phyloP scores from a whole-genome alignment of 768 basidiomycete species.

The Hemileccinum rubropunctum region DNA sequence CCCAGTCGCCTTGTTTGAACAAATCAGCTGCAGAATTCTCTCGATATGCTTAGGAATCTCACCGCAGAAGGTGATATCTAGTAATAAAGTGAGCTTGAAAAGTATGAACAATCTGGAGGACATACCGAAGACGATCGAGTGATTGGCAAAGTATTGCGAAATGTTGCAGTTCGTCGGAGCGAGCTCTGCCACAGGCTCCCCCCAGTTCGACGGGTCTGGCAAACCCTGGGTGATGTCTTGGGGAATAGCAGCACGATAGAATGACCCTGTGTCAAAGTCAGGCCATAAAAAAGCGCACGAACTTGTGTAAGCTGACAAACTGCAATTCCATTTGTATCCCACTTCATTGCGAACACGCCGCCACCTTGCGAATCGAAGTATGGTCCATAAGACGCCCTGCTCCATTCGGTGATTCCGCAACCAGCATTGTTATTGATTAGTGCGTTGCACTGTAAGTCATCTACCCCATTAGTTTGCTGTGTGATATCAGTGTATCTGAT shows the following conservation, averaged over 20 bases:
- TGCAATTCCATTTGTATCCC: slow-evolving; percentile 75
- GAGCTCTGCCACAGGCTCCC: slow-evolving; percentile 60
- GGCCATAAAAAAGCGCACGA: not conserved
- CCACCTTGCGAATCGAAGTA: slow-evolving; percentile 78
- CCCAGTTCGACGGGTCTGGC: slow-evolving; percentile 70
- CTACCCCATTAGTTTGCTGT: slow-evolving; percentile 46
- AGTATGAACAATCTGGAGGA: slow-evolving; percentile 5
- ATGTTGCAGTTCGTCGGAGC: slow-evolving; percentile 55
- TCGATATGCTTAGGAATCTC: slow-evolving; percentile 17
- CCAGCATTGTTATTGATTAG: slow-evolving; percentile 59
- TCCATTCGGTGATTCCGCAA: slow-evolving; percentile 78
- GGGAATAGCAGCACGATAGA: slow-evolving; percentile 76
- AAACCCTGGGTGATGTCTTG: slow-evolving; percentile 57
- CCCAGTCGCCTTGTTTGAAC: slow-evolving; percentile 65
- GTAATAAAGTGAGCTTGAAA: slow-evolving; percentile 14
- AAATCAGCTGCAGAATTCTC: slow-evolving; percentile 4
- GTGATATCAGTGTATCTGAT: slow-evolving; percentile 1
- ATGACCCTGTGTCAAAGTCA: slow-evolving; percentile 56
- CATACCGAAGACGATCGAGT: slow-evolving; percentile 75
- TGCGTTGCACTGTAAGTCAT: slow-evolving; percentile 56
- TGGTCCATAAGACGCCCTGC: slow-evolving; percentile 79
- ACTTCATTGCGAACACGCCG: slow-evolving; percentile 87
- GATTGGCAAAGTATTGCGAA: slow-evolving; percentile 57
- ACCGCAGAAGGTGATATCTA: slow-evolving; percentile 86
- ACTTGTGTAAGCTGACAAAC: slow-evolving; percentile 51